Percentiles rank a stretch among this genome's conserved stretches.
Evolutionary conservation across 306 rosid genomes (phyloP).

Genomic region (Gynostemma pentaphyllum): DNA sequence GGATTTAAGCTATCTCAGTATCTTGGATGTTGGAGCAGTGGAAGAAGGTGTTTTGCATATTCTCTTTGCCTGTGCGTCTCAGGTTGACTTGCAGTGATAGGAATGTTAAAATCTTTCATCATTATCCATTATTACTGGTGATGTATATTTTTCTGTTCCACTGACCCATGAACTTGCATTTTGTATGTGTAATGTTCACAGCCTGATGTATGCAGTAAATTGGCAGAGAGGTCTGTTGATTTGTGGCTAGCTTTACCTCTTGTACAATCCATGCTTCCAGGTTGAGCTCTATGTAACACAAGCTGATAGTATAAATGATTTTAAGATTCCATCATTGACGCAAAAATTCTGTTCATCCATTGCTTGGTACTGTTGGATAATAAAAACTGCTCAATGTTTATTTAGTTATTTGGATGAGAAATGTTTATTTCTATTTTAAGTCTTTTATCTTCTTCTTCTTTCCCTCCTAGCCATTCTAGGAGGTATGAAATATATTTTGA

Average conservation of each 20-base stretch:
- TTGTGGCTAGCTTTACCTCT: conserved; percentile 75
- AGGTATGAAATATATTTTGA: background rate
- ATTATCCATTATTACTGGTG: background rate
- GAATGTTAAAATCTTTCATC: conserved; percentile 11
- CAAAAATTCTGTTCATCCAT: background rate
- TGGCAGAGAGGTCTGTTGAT: conserved; percentile 66
- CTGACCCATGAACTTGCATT: conserved; percentile 17
- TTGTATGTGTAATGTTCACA: conserved; percentile 33
- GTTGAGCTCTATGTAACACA: conserved; percentile 25
- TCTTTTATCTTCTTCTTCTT: too few species aligned
- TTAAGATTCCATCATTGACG: background rate
- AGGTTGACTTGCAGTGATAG: conserved; percentile 41
- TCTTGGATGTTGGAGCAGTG: conserved; percentile 69
- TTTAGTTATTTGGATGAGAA: too few species aligned
- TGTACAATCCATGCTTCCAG: conserved; percentile 86
- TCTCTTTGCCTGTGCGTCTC: conserved; percentile 85
- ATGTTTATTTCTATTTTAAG: too few species aligned
- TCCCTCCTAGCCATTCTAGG: background rate
- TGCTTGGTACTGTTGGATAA: too few species aligned
- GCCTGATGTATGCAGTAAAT: conserved; percentile 79
- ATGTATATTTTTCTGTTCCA: conserved; percentile 1
- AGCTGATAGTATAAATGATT: too few species aligned
- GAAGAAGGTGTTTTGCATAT: conserved; percentile 88
- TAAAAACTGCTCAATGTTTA: too few species aligned
- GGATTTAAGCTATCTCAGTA: conserved; percentile 63